Conservation (phyloP, 768 basidiomycete species). For the Lactifluus hygrophoroides region DNA sequence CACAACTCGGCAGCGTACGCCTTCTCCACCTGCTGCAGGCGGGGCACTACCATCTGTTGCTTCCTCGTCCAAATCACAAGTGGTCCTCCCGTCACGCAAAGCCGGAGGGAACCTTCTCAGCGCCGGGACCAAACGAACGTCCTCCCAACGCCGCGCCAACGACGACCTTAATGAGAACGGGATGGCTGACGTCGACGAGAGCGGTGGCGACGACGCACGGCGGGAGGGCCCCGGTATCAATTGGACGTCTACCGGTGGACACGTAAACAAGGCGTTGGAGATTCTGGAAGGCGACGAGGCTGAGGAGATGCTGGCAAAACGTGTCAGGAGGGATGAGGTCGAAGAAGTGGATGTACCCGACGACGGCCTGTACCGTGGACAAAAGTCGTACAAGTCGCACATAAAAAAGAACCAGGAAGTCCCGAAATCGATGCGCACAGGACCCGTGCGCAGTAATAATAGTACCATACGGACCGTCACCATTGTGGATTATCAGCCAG, state of each 20-base stretch:
- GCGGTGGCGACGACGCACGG: slow-evolving; percentile 43
- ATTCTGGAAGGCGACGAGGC: slow-evolving; percentile 80
- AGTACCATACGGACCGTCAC: slow-evolving; percentile 91
- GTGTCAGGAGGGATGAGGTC: slow-evolving; percentile 46
- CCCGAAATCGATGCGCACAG: slow-evolving; percentile 82
- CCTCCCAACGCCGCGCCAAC: slow-evolving; percentile 39
- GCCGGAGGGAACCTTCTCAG: slow-evolving; percentile 60
- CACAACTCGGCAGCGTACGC: slow-evolving; percentile 66
- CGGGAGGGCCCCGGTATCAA: slow-evolving; percentile 55
- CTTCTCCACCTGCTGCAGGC: slow-evolving; percentile 51
- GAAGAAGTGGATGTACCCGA: slow-evolving; percentile 57
- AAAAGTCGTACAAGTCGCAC: slow-evolving; percentile 71
- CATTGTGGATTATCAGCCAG: slow-evolving; percentile 95
- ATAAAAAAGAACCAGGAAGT: slow-evolving; percentile 76
- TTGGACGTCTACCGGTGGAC: slow-evolving; percentile 71
- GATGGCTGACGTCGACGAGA: no score
- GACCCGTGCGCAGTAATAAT: slow-evolving; percentile 59
- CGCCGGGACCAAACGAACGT: slow-evolving; percentile 63
- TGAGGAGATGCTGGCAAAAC: slow-evolving; percentile 66
- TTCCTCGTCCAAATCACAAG: slow-evolving; percentile 48
- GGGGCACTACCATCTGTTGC: slow-evolving; percentile 43
- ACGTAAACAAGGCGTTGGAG: slow-evolving; percentile 61
- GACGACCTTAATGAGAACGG: slow-evolving; percentile 42
- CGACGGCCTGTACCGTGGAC: slow-evolving; percentile 83
- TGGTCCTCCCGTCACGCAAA: slow-evolving; percentile 72